Percentiles rank a stretch among this genome's conserved stretches.
Conservation (phyloP, 176 grass and related monocot species). For the Eleusine coracana region DNA sequence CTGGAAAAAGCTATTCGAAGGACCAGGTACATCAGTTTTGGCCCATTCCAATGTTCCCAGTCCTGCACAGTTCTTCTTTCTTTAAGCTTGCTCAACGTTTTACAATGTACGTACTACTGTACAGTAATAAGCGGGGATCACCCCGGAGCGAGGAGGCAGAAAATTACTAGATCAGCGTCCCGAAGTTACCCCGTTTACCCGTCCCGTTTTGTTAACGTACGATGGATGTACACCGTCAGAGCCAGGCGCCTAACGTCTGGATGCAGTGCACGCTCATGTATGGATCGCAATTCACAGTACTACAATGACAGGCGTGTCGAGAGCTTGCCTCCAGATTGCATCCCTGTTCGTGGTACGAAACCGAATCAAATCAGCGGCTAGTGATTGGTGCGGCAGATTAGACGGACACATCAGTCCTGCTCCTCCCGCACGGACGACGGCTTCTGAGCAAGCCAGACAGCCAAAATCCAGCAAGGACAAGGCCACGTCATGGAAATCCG, state of each 20-base stretch:
- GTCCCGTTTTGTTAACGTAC: not conserved
- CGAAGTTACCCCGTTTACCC: not conserved
- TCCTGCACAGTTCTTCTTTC: not conserved
- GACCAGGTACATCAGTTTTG: not conserved
- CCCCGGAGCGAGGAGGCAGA: not conserved
- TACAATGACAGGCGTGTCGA: not conserved
- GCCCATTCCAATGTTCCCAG: not conserved
- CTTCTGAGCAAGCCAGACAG: not conserved
- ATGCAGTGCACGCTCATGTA: not conserved
- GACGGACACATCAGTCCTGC: not conserved
- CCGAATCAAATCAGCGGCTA: not conserved
- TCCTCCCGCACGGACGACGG: not conserved
- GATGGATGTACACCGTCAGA: not conserved
- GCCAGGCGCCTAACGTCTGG: not conserved
- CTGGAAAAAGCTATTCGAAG: too few relatives aligned
- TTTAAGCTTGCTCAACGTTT: too few relatives aligned
- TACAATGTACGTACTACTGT: too few relatives aligned
- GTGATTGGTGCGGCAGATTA: constrained; percentile 21
- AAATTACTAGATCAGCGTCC: not conserved
- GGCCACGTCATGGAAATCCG: not conserved
- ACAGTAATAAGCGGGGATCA: not conserved
- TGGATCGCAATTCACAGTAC: not conserved
- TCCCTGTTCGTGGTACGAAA: not conserved
- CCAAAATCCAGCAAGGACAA: not conserved
- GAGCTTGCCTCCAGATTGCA: not conserved